These are phyloP conservation scores for Sapria himalayana DNA, from an alignment of 345 rosid species.

Conservation along the genomic window DNA sequence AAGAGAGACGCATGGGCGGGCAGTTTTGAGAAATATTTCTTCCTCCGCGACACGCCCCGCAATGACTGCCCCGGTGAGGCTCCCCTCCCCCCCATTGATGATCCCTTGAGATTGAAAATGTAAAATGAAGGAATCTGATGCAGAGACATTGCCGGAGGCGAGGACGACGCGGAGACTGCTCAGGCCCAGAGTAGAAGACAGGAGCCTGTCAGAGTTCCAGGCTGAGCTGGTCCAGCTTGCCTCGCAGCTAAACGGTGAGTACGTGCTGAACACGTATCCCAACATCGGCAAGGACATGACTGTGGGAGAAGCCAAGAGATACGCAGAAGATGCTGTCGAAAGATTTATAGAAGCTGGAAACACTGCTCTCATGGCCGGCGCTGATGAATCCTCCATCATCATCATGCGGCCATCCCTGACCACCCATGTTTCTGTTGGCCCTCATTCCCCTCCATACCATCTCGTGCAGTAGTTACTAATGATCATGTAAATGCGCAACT, in stretches of 20 bases:
- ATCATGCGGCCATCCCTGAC: conserved; percentile 88
- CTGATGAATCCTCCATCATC: conserved; percentile 69
- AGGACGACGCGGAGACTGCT: conserved; percentile 32
- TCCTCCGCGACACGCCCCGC: conserved; percentile 60
- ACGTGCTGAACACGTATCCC: conserved; percentile 64
- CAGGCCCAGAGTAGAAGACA: conserved; percentile 66
- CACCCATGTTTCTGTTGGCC: conserved; percentile 16
- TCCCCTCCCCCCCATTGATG: neutral
- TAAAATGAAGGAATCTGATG: conserved; percentile 9
- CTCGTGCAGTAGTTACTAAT: too few relatives aligned
- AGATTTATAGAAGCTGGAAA: conserved; percentile 88
- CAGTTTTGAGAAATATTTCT: conserved; percentile 60
- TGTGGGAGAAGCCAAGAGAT: conserved; percentile 61
- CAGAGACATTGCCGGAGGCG: conserved; percentile 73
- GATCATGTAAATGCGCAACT: too few relatives aligned
- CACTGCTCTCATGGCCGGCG: conserved; percentile 82
- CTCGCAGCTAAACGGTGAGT: conserved; percentile 80
- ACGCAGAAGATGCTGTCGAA: conserved; percentile 73
- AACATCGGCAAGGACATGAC: conserved; percentile 73
- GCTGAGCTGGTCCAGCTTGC: conserved; percentile 93
- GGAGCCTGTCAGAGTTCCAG: conserved; percentile 71
- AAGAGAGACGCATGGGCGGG: conserved; percentile 99
- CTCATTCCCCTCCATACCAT: too few relatives aligned
- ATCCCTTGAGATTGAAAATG: neutral
- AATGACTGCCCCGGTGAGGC: conserved; percentile 83